Conservation (phyloP, 306 rosid species). For the Aeschynomene evenia region DNA sequence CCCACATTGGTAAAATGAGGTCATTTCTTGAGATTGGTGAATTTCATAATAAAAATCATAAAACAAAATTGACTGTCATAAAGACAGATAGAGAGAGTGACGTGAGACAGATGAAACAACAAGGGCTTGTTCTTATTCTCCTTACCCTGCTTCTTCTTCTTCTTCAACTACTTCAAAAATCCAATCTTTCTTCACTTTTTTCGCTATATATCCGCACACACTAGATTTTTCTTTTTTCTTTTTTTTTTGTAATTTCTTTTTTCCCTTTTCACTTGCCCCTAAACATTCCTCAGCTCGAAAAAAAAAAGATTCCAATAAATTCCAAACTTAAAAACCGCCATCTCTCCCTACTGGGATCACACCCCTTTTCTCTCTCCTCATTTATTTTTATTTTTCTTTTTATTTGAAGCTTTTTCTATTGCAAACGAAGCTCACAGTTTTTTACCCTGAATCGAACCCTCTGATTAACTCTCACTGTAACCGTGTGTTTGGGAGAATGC, state of each 20-base stretch:
- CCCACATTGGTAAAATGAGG: conserved; percentile 16
- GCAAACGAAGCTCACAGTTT: conserved; percentile 29
- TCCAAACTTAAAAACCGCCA: conserved; percentile 54
- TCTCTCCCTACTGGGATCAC: conserved; percentile 28
- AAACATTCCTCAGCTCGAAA: conserved; percentile 11
- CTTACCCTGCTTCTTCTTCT: background rate
- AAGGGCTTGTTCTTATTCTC: background rate
- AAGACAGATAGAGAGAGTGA: background rate
- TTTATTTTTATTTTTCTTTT: background rate
- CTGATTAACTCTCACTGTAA: conserved; percentile 9
- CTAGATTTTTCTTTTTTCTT: background rate
- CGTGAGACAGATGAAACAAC: conserved; percentile 22
- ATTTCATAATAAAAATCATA: background rate
- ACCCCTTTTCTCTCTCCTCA: conserved; percentile 27
- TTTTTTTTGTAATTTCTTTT: background rate
- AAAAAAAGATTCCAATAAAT: conserved; percentile 29
- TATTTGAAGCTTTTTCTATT: conserved; percentile 29
- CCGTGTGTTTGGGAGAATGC: background rate
- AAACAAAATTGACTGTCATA: conserved; percentile 2
- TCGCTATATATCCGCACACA: conserved; percentile 3
- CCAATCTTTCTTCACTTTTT: background rate
- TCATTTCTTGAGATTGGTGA: background rate
- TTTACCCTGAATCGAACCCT: conserved; percentile 26
- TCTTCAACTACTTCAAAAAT: background rate
- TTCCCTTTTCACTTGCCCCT: background rate